phyloP scores from a whole-genome alignment of 1,139 yeast genomes.

The Suhomyces ambrosiae region DNA sequence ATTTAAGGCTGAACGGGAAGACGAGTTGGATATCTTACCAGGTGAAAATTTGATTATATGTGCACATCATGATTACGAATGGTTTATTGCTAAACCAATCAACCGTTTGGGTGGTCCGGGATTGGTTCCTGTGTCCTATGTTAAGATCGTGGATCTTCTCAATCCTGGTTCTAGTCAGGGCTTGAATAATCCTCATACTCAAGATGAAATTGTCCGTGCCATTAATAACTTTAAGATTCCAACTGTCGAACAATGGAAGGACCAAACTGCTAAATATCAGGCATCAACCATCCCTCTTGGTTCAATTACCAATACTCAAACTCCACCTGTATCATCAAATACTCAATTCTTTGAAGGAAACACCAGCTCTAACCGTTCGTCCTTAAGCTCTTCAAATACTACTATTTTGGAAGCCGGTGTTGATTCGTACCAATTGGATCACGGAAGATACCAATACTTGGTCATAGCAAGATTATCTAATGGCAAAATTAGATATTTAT shows the following conservation, averaged over 20 bases:
- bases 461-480: constrained; percentile 69
- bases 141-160: constrained; percentile 78
- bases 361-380: constrained; percentile 31
- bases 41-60: constrained; percentile 92
- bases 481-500: constrained; percentile 70
- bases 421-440: constrained; percentile 78
- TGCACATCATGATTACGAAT: constrained; percentile 94
- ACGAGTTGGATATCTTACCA: constrained; percentile 78
- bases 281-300: constrained; percentile 88
- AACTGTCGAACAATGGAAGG: constrained; percentile 94
- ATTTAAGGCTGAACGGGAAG: constrained; percentile 85
- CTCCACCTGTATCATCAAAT: constrained; percentile 36
- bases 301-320: constrained; percentile 32
- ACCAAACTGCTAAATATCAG: constrained; percentile 85
- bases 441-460: constrained; percentile 88
- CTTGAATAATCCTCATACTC: constrained; percentile 15
- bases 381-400: constrained; percentile 36
- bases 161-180: constrained; percentile 37
- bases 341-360: constrained; percentile 43
- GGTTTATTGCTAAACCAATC: constrained; percentile 97
- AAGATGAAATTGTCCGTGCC: constrained; percentile 33
- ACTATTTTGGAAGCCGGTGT: constrained; percentile 66
- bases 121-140: constrained; percentile 87
- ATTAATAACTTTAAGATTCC: constrained; percentile 74
- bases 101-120: constrained; percentile 97